Evolutionary conservation across 1,284 basidiomycete genomes (phyloP), one percentile per base, ranked within the genome.

Genomic region (Papiliotrema terrestris): DNA sequence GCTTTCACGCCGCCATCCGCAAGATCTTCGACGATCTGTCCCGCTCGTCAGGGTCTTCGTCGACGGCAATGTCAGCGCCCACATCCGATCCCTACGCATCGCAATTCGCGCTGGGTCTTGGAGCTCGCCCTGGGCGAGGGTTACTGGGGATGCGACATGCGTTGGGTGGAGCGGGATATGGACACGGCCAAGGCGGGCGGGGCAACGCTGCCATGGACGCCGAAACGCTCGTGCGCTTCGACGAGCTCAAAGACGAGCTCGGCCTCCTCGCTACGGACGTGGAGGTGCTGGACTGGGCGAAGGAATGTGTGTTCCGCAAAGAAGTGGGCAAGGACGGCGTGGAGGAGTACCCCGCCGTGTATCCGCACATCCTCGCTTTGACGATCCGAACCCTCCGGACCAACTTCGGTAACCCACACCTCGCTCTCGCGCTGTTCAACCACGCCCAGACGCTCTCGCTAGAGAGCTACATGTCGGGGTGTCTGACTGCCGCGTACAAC

Each of bases 401-500:
- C 61, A 86, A 83, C 49, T 91, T 88, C 72, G 75, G 77, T 29
- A 85, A 91, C 60, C 89, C 91, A 1, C 83, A 92, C 68, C 82
- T 91, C 44, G 84, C 91, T 1, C 81, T 94, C n/a, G 83, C 87
- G 19, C 81, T 93, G 36, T 94, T 93, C 77, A 81, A 86, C 51
- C 81, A 91, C 69, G 87, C 89, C 0, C 83, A 84, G 45, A 81
- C 82, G 36, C 81, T 85, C 4, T 89, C 87, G 2, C 81, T 86
- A 48, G 80, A 85, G 8, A 89, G 87, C 3, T 93, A 88, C 70
- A 86, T 92, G 25, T 86, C 88, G 66, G 91, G 90, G 2, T 94
- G 91, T 72, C 87, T 88, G 5, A 88, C 89, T 0, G 80, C 81
- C 3, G 87, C 85, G 1, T 94, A 93, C 76, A 91, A 92, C 72